Evolutionary conservation across 1,284 basidiomycete species (phyloP).

Genomic region (Tylopilus sp.): DNA sequence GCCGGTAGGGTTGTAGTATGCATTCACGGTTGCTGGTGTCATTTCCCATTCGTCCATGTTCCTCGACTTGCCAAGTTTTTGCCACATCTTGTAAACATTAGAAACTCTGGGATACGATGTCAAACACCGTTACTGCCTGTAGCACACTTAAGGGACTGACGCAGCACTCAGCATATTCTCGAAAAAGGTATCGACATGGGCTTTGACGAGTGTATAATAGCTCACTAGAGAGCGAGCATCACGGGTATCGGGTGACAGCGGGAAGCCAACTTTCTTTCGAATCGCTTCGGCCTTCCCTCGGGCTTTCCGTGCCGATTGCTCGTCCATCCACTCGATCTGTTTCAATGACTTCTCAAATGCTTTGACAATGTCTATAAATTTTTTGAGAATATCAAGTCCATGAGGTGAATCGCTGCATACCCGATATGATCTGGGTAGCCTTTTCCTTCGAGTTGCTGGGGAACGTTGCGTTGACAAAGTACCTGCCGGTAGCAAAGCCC

Average conservation of each 20-base stretch:
- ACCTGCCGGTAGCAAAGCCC: constrained; percentile 74
- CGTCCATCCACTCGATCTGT: constrained; percentile 89
- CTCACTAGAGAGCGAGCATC: constrained; percentile 64
- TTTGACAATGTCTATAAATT: constrained; percentile 64
- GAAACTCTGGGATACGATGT: constrained; percentile 41
- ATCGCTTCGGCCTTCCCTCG: constrained; percentile 85
- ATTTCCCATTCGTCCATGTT: constrained; percentile 86
- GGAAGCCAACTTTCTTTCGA: constrained; percentile 86
- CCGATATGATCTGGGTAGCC: constrained; percentile 80
- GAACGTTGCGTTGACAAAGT: constrained; percentile 88
- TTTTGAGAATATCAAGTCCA: background rate
- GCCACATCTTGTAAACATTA: constrained; percentile 68
- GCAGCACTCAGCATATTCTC: constrained; percentile 72
- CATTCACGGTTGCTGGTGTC: constrained; percentile 78
- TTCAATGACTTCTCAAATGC: constrained; percentile 82
- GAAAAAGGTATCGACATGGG: constrained; percentile 75
- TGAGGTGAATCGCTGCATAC: constrained; percentile 37
- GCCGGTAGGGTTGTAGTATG: constrained; percentile 76
- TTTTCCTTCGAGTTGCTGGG: constrained; percentile 76
- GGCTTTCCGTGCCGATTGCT: constrained; percentile 76
- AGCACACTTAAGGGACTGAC: constrained; percentile 38
- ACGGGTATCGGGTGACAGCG: constrained; percentile 78
- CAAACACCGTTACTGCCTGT: background rate
- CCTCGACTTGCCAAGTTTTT: constrained; percentile 67
- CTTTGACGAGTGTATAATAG: constrained; percentile 74